Conservation (phyloP, 2,329 filamentous ascomycete genomes). For the Xylariaceae sp. region DNA sequence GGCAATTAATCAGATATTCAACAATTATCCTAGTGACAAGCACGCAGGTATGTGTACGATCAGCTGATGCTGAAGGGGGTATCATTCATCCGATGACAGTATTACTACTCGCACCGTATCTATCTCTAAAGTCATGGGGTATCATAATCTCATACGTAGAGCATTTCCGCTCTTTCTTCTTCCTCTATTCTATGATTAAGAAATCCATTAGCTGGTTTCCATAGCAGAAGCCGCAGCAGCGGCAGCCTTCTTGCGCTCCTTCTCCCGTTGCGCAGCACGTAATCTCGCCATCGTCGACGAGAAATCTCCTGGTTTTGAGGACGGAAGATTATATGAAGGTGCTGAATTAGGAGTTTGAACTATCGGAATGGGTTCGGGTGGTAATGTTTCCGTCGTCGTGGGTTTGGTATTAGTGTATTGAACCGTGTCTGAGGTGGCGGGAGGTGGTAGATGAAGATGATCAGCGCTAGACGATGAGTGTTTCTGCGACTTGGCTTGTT, state of each 20-base stretch:
- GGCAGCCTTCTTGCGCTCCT: conserved; percentile 46
- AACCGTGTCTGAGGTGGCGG: conserved; percentile 1
- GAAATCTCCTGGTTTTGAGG: conserved; percentile 29
- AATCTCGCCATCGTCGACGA: conserved; percentile 50
- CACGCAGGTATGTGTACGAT: no score
- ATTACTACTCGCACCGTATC: no score
- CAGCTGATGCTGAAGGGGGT: no score
- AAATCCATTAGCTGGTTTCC: neutral
- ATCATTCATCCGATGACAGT: no score
- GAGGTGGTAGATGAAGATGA: neutral
- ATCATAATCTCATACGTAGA: no score
- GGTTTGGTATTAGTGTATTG: conserved; percentile 11
- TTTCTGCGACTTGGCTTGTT: conserved; percentile 4
- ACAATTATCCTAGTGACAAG: no score
- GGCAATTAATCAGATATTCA: no score
- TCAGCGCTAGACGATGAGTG: neutral
- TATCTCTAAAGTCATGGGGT: no score
- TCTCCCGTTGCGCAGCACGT: conserved; percentile 55
- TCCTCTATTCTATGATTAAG: neutral
- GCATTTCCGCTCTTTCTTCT: no score
- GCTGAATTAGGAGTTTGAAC: neutral
- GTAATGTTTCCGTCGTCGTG: neutral
- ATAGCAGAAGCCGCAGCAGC: conserved; percentile 16
- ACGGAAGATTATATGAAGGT: conserved; percentile 9
- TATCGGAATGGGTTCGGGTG: no score